phyloP scores from a whole-genome alignment of 352 stramenopile species.

The Phytophthora ramorum region DNA sequence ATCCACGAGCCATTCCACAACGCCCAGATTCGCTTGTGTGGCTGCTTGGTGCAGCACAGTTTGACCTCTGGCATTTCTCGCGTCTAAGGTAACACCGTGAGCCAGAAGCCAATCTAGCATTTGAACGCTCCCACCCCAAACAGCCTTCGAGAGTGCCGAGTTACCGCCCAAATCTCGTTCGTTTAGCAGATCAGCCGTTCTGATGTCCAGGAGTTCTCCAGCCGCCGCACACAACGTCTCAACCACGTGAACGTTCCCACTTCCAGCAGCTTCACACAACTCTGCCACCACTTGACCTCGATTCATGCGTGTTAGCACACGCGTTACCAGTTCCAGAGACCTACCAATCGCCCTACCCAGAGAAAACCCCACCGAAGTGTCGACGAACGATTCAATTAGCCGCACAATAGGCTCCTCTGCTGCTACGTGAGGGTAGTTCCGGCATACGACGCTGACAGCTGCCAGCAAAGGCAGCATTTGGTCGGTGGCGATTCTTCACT shows the following conservation, averaged over 20 bases:
- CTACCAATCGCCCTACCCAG: not conserved
- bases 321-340: not conserved
- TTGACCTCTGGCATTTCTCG: not conserved
- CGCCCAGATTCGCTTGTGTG: not conserved
- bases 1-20: slow-evolving; percentile 3
- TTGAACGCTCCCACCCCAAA: not conserved
- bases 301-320: not conserved
- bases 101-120: slow-evolving; percentile 1
- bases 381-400: slow-evolving; percentile 3
- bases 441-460: not conserved
- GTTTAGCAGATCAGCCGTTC: not conserved
- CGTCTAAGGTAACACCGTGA: not conserved
- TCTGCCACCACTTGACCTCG: not conserved
- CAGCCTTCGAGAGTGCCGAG: not conserved
- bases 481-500: not conserved
- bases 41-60: slow-evolving; percentile 10
- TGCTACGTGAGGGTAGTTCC: not conserved
- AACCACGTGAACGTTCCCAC: not conserved
- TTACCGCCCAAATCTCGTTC: not conserved
- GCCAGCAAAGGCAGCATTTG: not conserved
- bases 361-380: not conserved
- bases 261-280: not conserved
- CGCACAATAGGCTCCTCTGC: not conserved
- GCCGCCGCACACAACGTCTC: not conserved
- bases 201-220: not conserved